These are phyloP conservation scores for Posidonia australis DNA, from an alignment of 106 monocot species.

Conservation along the genomic window DNA sequence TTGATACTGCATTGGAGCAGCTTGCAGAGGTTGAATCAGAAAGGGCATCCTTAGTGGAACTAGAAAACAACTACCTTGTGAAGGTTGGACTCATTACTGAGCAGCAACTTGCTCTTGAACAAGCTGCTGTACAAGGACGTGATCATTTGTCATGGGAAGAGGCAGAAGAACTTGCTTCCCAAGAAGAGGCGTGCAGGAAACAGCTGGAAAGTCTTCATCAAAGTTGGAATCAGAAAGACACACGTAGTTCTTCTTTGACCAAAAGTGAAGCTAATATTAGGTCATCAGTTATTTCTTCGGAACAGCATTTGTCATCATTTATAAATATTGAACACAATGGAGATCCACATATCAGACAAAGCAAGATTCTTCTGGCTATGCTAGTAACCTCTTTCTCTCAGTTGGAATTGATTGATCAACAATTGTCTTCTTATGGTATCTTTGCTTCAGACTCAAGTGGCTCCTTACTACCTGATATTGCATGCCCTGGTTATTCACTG, in stretches of 20 bases:
- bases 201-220: constrained; percentile 76
- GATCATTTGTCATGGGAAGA: constrained; percentile 99
- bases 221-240: constrained; percentile 77
- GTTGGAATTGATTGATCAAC: constrained; percentile 63
- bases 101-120: constrained; percentile 74
- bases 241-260: constrained; percentile 37
- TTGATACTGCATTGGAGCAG: constrained; percentile 75
- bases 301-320: constrained; percentile 55
- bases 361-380: constrained; percentile 46
- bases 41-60: constrained; percentile 59
- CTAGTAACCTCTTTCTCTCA: constrained; percentile 58
- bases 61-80: constrained; percentile 73
- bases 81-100: constrained; percentile 75
- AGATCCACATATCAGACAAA: constrained; percentile 29
- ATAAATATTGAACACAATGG: constrained; percentile 28
- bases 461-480: constrained; percentile 22
- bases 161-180: constrained; percentile 87
- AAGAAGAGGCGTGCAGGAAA: constrained; percentile 83
- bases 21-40: constrained; percentile 70
- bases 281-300: constrained; percentile 52
- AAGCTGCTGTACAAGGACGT: constrained; percentile 54
- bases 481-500: constrained; percentile 29
- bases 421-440: constrained; percentile 28
- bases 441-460: constrained; percentile 21
- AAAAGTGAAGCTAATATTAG: constrained; percentile 57